Conservation (phyloP, 2,329 filamentous ascomycete species). For the Venturia nashicola region DNA sequence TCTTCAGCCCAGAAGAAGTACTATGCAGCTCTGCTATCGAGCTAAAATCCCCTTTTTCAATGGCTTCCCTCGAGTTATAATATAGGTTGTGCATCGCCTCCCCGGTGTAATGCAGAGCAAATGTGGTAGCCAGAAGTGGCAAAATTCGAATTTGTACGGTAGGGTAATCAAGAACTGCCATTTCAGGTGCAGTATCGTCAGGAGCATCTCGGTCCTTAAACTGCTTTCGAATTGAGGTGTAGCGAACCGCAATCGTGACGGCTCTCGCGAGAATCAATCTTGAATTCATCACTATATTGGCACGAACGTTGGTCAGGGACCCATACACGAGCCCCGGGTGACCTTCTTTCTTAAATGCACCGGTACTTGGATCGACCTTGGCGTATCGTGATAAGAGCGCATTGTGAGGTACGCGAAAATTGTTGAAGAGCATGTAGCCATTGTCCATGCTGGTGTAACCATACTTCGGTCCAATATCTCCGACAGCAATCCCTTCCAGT, state of each 20-base stretch:
- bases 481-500: conserved; percentile 35
- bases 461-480: conserved; percentile 45
- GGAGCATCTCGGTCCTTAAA: conserved; percentile 37
- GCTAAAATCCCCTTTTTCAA: conserved; percentile 38
- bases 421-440: conserved; percentile 41
- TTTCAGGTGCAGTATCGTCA: conserved; percentile 24
- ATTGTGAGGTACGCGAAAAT: conserved; percentile 33
- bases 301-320: conserved; percentile 36
- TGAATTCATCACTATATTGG: conserved; percentile 37
- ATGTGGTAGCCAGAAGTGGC: conserved; percentile 40
- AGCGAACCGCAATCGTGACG: conserved; percentile 40
- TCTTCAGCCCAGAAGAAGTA: conserved; percentile 42
- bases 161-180: conserved; percentile 40
- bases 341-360: conserved; percentile 32
- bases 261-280: conserved; percentile 39
- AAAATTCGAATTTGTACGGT: conserved; percentile 42
- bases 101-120: conserved; percentile 35
- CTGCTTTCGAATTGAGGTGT: conserved; percentile 36
- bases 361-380: conserved; percentile 33
- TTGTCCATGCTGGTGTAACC: conserved; percentile 42
- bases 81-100: conserved; percentile 41
- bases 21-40: conserved; percentile 39
- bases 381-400: conserved; percentile 39
- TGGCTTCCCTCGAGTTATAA: conserved; percentile 29
- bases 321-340: conserved; percentile 39